Percentiles rank a stretch among this genome's conserved stretches.
These are phyloP conservation scores for Russula brevipes DNA, from an alignment of 768 basidiomycete genomes.

Conservation along the genomic window DNA sequence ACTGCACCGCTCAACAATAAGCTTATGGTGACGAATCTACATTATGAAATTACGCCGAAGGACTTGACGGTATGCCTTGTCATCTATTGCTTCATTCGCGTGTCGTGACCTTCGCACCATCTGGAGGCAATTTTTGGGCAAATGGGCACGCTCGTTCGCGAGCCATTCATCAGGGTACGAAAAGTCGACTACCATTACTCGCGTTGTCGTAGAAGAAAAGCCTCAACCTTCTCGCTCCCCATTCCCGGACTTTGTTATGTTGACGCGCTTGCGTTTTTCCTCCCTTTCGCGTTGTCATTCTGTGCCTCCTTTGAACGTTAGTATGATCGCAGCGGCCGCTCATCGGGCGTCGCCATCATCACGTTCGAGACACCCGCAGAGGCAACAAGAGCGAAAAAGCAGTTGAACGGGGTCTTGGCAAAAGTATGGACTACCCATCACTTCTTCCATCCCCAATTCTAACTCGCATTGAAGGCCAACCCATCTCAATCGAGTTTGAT, in stretches of 20 bases:
- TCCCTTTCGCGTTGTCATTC: conserved; percentile 25
- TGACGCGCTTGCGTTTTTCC: conserved; percentile 21
- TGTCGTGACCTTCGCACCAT: not conserved
- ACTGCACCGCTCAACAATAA: conserved; percentile 27
- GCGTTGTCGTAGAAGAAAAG: conserved; percentile 54
- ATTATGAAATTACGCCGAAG: conserved; percentile 87
- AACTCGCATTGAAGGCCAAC: conserved; percentile 54
- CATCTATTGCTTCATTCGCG: conserved; percentile 4
- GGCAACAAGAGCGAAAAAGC: conserved; percentile 77
- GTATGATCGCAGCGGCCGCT: conserved; percentile 96
- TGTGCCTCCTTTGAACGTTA: conserved; percentile 45
- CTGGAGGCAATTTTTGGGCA: conserved; percentile 81
- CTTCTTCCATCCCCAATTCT: conserved; percentile 8
- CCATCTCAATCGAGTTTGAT: conserved; percentile 67
- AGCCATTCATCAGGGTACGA: conserved; percentile 94
- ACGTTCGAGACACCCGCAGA: conserved; percentile 73
- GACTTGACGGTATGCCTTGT: conserved; percentile 68
- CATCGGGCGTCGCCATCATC: conserved; percentile 75
- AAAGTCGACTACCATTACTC: conserved; percentile 41
- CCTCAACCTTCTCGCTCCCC: conserved; percentile 37
- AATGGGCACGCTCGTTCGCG: conserved; percentile 87
- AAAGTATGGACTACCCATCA: conserved; percentile 50
- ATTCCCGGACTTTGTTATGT: conserved; percentile 27
- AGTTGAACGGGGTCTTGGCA: conserved; percentile 80
- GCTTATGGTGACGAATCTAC: conserved; percentile 79